Evolutionary conservation across 1,284 basidiomycete species (phyloP).

Genomic region (Puccinia polysora): DNA sequence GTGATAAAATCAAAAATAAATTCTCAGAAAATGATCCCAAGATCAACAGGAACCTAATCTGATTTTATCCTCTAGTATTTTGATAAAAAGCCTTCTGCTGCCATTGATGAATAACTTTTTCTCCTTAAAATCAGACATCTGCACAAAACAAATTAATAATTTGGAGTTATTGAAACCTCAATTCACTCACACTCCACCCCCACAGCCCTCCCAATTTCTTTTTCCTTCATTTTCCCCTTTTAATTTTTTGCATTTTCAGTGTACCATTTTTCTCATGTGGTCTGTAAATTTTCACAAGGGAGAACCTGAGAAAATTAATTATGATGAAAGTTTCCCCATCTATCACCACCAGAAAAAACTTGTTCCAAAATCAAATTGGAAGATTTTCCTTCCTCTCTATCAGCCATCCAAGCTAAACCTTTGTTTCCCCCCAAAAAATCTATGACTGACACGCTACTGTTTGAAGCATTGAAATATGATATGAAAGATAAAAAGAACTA

Average conservation of each 20-base stretch:
- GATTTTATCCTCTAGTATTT: slow-evolving; percentile 50
- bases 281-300: slow-evolving; percentile 35
- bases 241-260: slow-evolving; percentile 54
- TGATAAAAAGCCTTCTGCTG: slow-evolving; percentile 54
- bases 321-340: slow-evolving; percentile 62
- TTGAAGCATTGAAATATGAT: slow-evolving; percentile 83
- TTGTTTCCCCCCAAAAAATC: slow-evolving; percentile 60
- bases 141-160: slow-evolving; percentile 48
- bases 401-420: slow-evolving; percentile 68
- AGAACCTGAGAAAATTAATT: slow-evolving; percentile 3
- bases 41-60: no score
- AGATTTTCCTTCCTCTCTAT: slow-evolving; percentile 69
- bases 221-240: slow-evolving; percentile 46
- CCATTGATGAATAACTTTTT: slow-evolving; percentile 56
- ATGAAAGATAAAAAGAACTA: slow-evolving; percentile 62
- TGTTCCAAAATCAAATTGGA: slow-evolving; percentile 72
- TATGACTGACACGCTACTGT: slow-evolving; percentile 81
- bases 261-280: slow-evolving; percentile 17
- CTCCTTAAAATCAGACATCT: slow-evolving; percentile 30
- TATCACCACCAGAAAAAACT: slow-evolving; percentile 68
- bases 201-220: slow-evolving; percentile 15
- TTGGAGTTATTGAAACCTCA: slow-evolving; percentile 81
- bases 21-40: no score
- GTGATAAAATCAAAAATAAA: no score
- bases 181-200: slow-evolving; percentile 1